Base-by-base conservation (phyloP, 345 rosid genomes). In the Iberis pinnata region DNA sequence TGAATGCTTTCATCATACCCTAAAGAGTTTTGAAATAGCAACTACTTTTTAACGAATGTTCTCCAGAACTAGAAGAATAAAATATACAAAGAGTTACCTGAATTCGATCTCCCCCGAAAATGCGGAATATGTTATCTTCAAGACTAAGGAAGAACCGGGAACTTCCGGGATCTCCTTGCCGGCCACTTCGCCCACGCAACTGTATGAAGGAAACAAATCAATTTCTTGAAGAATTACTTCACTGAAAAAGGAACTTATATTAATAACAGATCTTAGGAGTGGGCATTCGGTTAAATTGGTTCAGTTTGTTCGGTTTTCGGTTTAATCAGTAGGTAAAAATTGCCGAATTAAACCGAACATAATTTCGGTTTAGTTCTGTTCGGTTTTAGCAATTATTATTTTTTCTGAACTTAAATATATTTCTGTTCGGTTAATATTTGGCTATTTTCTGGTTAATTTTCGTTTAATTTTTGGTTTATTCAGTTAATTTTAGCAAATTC, bases 161-260 rank as follows among this genome's bases (percentile, higher is more conserved):
- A 73, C 98, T 79, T 66, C 98, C 98, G 55, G 98, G 98, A 69
- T 84, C 98, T 38, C 96, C 98, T 68, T 90, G 98, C 55, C 98
- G 80, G 49, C 98, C 96, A 78, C 83, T 82, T 67, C 95, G 73
- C 32, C 96, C 96, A 48, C 98, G 92, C 49, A 90, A 76, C 98
- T 90, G 73, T 31, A 50, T 35, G 65, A 38, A 29, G 25, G 65
- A 0, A 57, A 24, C 18, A 49, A 49, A 42, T 32, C 36, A 52
- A 27, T 14, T 27, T 58, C 14, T 7, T 18, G 42, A 51, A 41
- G 5, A 46, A 12, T 38, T 12, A 52, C n/a, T 29, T 12, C 36
- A 12, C 12, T 22, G 33, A 14, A 13, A 13, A 16, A 45, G 42
- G 16, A 45, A n/a, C n/a, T n/a, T n/a, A n/a, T n/a, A n/a, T n/a